Conservation (phyloP, 306 rosid genomes). For the Urtica urens region DNA sequence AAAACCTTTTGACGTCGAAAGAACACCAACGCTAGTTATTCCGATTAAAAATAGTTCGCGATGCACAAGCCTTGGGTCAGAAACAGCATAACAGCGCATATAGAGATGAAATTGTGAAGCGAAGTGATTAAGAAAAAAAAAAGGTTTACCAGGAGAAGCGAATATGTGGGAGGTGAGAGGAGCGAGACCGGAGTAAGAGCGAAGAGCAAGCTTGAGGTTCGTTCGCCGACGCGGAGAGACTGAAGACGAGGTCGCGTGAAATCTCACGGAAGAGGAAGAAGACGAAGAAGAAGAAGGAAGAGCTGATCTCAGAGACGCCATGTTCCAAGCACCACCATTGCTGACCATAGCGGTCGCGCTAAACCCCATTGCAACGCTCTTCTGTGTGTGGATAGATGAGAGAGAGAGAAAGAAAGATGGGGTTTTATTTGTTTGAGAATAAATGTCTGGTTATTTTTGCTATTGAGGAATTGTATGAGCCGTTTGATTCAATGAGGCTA, state of each 20-base stretch:
- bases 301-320: constrained; percentile 52
- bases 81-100: neutral
- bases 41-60: too few species aligned
- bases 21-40: too few species aligned
- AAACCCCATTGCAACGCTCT: neutral
- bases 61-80: neutral
- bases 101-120: neutral
- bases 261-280: constrained; percentile 20
- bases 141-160: constrained; percentile 42
- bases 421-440: neutral
- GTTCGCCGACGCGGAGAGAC: constrained; percentile 16
- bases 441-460: neutral
- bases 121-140: neutral
- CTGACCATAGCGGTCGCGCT: constrained; percentile 24
- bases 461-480: neutral
- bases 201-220: constrained; percentile 28
- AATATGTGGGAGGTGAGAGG: constrained; percentile 30
- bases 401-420: neutral
- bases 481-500: neutral
- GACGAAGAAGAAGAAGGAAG: constrained; percentile 31
- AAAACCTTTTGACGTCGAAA: too few species aligned
- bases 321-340: constrained; percentile 32
- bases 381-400: constrained; percentile 2
- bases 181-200: constrained; percentile 52
- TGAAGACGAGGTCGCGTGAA: constrained; percentile 15